These are phyloP conservation scores for Eragrostis nindensis DNA, from an alignment of 176 grass and related monocot species.

Conservation along the genomic window DNA sequence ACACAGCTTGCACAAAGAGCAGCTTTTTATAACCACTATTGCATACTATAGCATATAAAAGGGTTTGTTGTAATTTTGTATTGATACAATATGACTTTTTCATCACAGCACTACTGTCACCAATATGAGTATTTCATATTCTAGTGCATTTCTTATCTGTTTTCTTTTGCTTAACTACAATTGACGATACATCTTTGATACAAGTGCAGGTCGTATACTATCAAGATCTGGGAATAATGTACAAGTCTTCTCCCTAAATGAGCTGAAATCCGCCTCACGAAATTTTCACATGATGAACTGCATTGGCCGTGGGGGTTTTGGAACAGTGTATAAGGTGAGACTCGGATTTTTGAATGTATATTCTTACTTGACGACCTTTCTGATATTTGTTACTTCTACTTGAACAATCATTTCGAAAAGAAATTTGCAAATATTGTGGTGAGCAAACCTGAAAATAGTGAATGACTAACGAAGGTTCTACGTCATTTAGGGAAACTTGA, in stretches of 20 bases:
- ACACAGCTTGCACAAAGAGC: not conserved
- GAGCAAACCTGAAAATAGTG: constrained; percentile 14
- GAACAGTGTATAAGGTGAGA: constrained; percentile 56
- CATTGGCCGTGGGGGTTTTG: constrained; percentile 64
- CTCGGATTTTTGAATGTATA: constrained; percentile 20
- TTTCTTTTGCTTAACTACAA: constrained; percentile 30
- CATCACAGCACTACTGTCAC: not conserved
- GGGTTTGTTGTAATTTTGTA: not conserved
- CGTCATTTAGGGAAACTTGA: constrained; percentile 48
- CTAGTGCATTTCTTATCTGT: not conserved
- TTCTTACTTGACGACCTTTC: constrained; percentile 4
- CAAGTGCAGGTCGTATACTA: constrained; percentile 45
- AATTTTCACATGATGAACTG: constrained; percentile 60
- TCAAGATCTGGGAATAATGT: constrained; percentile 50
- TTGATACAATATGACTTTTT: not conserved
- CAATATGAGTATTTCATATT: constrained; percentile 26
- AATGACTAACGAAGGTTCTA: constrained; percentile 37
- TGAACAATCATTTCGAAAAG: not conserved
- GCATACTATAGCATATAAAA: not conserved
- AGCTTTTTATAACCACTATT: not conserved
- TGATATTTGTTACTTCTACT: constrained; percentile 29
- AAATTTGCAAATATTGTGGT: constrained; percentile 6
- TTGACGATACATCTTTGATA: constrained; percentile 37
- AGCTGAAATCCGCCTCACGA: constrained; percentile 50
- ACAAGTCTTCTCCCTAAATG: constrained; percentile 49